These are phyloP conservation scores for Cyberlindnera lachancei DNA, from an alignment of 805 yeast species.

Conservation along the genomic window DNA sequence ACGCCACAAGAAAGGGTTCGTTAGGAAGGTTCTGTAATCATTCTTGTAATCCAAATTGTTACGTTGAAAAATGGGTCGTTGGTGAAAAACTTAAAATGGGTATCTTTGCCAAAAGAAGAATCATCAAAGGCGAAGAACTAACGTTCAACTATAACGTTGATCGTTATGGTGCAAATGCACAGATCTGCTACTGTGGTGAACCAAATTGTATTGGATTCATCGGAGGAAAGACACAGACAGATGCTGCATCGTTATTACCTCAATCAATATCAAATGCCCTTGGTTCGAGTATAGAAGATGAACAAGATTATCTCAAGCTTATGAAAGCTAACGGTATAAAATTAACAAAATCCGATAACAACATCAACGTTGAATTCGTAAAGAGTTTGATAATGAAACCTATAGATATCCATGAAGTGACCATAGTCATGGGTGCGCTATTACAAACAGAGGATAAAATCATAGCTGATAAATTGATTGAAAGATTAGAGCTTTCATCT, in stretches of 20 bases:
- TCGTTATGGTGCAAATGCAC: constrained; percentile 91
- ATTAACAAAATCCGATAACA: constrained; percentile 44
- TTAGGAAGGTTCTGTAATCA: constrained; percentile 91
- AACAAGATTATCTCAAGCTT: constrained; percentile 62
- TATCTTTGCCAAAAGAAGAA: constrained; percentile 75
- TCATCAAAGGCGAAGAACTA: constrained; percentile 76
- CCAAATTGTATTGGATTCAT: constrained; percentile 85
- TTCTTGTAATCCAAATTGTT: constrained; percentile 91
- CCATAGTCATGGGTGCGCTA: constrained; percentile 73
- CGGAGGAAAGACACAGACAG: constrained; percentile 97
- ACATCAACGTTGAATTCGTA: constrained; percentile 59
- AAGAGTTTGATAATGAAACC: constrained; percentile 48
- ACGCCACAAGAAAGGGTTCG: constrained; percentile 86
- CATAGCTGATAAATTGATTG: constrained; percentile 58
- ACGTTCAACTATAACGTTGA: constrained; percentile 85
- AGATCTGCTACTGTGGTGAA: constrained; percentile 91
- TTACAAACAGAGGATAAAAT: constrained; percentile 67
- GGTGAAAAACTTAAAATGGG: constrained; percentile 91
- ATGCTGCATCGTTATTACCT: constrained; percentile 77
- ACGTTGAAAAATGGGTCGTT: constrained; percentile 96
- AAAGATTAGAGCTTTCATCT: constrained; percentile 54
- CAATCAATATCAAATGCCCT: constrained; percentile 79
- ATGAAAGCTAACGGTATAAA: constrained; percentile 42
- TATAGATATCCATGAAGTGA: constrained; percentile 48
- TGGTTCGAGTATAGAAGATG: constrained; percentile 62